Evolutionary conservation across 768 basidiomycete genomes (phyloP).

Genomic region (Trametes cinnabarina): DNA sequence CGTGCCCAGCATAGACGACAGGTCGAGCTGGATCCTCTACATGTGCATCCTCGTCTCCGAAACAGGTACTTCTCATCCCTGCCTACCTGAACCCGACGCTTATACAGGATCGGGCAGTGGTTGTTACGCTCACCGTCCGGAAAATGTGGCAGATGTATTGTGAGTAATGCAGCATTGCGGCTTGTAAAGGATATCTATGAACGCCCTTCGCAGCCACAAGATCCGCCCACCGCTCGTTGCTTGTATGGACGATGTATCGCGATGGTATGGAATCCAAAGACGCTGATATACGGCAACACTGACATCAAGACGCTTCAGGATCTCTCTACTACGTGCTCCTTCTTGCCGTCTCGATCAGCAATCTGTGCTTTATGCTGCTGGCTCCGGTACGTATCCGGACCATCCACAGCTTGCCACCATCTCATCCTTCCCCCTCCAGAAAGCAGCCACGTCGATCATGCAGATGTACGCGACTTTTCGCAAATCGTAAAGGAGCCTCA

Average conservation of each 20-base stretch:
- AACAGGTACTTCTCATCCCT: background rate
- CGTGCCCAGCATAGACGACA: background rate
- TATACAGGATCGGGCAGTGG: background rate
- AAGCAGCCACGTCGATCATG: background rate
- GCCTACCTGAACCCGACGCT: background rate
- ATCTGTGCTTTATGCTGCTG: constrained; percentile 3
- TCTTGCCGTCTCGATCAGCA: background rate
- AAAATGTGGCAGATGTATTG: constrained; percentile 1
- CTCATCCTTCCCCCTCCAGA: background rate
- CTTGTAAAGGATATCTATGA: background rate
- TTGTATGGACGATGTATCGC: constrained; percentile 11
- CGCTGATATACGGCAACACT: background rate
- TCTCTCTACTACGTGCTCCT: constrained; percentile 7
- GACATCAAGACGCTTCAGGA: background rate
- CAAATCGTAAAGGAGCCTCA: no score
- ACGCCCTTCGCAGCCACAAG: background rate
- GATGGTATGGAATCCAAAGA: no score
- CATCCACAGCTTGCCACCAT: background rate
- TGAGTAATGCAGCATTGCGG: background rate
- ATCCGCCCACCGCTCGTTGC: background rate
- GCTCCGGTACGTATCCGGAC: background rate
- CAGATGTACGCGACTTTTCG: background rate
- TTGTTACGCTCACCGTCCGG: background rate
- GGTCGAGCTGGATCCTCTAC: background rate
- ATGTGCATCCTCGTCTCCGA: background rate